Evolutionary conservation across 305 asterid genomes (phyloP), one percentile per base, ranked within the genome.

Genomic region (Solanum hybrid): DNA sequence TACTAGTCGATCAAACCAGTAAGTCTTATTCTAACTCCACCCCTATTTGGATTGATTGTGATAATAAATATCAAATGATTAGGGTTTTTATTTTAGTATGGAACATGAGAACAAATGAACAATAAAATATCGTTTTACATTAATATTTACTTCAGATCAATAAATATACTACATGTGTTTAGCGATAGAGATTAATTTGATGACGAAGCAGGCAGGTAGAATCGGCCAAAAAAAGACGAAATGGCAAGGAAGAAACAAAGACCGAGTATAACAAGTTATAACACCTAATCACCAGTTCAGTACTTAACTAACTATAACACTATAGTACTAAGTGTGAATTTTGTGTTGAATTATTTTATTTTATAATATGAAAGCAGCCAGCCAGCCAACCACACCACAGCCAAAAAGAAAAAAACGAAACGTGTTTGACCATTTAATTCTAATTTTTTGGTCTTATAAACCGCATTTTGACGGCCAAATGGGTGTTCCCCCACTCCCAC

Each of bases 391-490:
- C 73, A 82, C 27, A 42, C 17, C 38, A 82, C 11, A 27, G 29
- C 38, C 87, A 45, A 45, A 29, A 31, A 31, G 7, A 31, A 75
- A 37, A 45, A 17, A 45, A 29, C 0, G 0, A 82, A 82, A 29
- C 87, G 87, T 82, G 87, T 82, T 82, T 82, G 87, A 82, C 87
- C 87, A 45, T 45, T 82, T 45, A 29, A 81, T 79, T 37, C 22
- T 17, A 81, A 27, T 24, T 69, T 12, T 27, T 42, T 82, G 72
- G 72, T 42, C 37, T 42, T 40, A 27, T 6, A 11, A 27, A 78
- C 0, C 4, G 24, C n/a, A n/a, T 10, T 81, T 82, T 45, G 73
- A 31, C 24, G 37, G 73, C 87, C 29, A 45, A 15, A 15, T 42
- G 26, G 29, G 15, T 1, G 14, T 82, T 82, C 3, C 38, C 19